Evolutionary conservation across 441 rosid species (phyloP), one percentile per base, ranked within the genome.

Genomic region (Capsella rubella): DNA sequence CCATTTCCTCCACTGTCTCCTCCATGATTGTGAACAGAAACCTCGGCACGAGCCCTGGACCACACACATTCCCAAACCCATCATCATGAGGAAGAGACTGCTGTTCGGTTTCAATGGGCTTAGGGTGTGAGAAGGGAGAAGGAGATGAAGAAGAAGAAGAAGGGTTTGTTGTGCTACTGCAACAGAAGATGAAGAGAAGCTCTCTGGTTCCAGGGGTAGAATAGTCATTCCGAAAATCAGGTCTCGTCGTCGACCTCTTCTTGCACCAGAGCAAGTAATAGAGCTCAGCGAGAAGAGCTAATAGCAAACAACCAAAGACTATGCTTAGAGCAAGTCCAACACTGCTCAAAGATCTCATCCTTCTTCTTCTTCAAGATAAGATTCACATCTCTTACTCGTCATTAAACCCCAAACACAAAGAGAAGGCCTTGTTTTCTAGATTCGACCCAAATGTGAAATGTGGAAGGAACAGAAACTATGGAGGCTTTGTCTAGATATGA

Each of bases 261-360:
- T 92, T 95, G 87, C 96, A 88, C 90, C 98, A 95, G 47, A 95
- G 69, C 86, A 92, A 79, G 82, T 92, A 95, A 79, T 89, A 95
- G 16, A 90, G 87, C 83, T 92, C 98, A 46, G 83, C 93, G 11
- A 87, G 69, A 21, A 92, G 90, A 82, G 96, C 99, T 50, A 95
- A 10, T 16, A 95, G 69, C 12, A 92, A 84, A 67, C 89, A 88
- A 28, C 92, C 98, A 79, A 95, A 95, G 67, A 95, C 89, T 74
- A 89, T 84, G 77, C 95, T 90, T 77, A 92, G 80, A 35, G 95
- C 96, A 83, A 95, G 91, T 5, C 97, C 99, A 50, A 92, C 87
- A 79, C 90, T 82, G 55, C 97, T 95, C 79, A 95, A 78, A 80
- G 97, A 90, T 79, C 83, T 90, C 99, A 95, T 95, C 75, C 80